These are phyloP conservation scores for Fusarium agapanthi DNA, from an alignment of 2,329 filamentous ascomycete genomes.

Conservation along the genomic window DNA sequence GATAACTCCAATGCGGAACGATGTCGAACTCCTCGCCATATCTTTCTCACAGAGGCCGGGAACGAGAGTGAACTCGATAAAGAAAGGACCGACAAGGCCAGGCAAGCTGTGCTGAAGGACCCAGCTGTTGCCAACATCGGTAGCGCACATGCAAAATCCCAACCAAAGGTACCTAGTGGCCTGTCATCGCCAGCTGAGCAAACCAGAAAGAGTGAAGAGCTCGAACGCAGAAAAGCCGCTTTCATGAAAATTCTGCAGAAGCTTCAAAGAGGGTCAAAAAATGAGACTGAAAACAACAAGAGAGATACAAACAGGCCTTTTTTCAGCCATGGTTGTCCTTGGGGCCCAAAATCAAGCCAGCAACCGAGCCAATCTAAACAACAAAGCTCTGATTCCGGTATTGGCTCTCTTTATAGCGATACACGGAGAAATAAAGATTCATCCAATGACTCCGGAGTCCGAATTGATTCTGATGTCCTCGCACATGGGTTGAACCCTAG, in stretches of 20 bases:
- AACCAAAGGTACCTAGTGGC: neutral
- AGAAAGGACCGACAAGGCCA: constrained; percentile 3
- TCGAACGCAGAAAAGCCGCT: constrained; percentile 29
- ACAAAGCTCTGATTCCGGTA: constrained; percentile 9
- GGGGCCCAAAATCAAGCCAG: neutral
- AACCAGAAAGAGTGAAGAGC: neutral
- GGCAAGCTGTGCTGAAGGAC: constrained; percentile 28
- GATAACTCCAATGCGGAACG: neutral
- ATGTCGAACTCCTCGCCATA: neutral
- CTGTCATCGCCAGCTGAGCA: neutral
- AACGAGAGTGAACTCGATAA: neutral
- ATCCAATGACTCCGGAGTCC: constrained; percentile 33
- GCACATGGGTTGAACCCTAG: constrained; percentile 43
- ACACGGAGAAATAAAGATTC: constrained; percentile 1
- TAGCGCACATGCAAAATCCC: neutral
- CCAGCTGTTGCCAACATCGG: constrained; percentile 26
- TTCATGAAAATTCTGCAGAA: constrained; percentile 44
- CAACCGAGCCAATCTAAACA: neutral
- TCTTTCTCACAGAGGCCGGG: neutral
- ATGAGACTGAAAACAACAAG: neutral
- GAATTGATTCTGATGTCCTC: constrained; percentile 4
- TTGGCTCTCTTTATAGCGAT: neutral
- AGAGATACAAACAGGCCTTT: neutral
- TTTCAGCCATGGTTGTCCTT: neutral
- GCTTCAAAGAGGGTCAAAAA: constrained; percentile 26